Conservation (phyloP, 176 grass and related monocot genomes). For the Phragmites australis region DNA sequence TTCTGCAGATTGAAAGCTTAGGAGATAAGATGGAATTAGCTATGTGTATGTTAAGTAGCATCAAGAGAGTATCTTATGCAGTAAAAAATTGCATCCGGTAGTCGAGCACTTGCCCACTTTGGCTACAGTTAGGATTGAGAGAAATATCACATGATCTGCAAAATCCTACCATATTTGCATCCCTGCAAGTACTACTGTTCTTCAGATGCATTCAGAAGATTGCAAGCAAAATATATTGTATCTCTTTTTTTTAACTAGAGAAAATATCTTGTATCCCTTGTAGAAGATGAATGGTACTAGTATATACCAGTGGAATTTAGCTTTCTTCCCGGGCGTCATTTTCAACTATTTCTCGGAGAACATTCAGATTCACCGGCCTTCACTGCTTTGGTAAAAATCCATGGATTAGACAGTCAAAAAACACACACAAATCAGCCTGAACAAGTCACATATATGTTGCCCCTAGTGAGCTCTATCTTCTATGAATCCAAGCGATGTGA, state of each 20-base stretch:
- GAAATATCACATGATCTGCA: slow-evolving; percentile 19
- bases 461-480: neutral
- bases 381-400: slow-evolving; percentile 6
- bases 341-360: neutral
- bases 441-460: slow-evolving; percentile 24
- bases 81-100: slow-evolving; percentile 11
- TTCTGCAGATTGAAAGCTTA: neutral
- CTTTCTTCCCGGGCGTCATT: neutral
- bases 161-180: neutral
- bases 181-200: neutral
- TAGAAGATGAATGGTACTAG: slow-evolving; percentile 12
- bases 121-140: neutral
- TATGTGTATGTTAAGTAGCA: neutral
- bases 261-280: neutral
- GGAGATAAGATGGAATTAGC: slow-evolving; percentile 29
- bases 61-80: slow-evolving; percentile 28
- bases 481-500: neutral
- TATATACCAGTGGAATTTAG: slow-evolving; percentile 11
- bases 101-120: slow-evolving; percentile 25
- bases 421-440: slow-evolving; percentile 18
- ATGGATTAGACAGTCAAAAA: slow-evolving; percentile 26
- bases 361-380: slow-evolving; percentile 27
- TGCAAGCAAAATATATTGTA: neutral
- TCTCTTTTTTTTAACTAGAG: too few species aligned
- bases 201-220: slow-evolving; percentile 8